Conservation (phyloP, 2,329 filamentous ascomycete genomes). For the Ambrosiella cleistominuta region DNA sequence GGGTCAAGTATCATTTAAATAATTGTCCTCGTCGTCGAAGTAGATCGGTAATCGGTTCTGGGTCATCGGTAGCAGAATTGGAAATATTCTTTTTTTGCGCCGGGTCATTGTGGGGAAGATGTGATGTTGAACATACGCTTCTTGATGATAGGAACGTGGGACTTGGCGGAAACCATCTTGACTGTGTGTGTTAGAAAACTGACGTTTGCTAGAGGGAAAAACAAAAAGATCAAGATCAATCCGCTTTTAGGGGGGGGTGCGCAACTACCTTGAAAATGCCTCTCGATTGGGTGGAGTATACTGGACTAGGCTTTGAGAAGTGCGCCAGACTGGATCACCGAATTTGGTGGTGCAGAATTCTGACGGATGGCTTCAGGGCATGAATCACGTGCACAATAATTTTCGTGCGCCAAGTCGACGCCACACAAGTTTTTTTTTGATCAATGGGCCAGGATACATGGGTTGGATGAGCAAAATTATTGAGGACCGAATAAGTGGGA, state of each 20-base stretch:
- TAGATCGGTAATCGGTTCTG: too few species aligned
- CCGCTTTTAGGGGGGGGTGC: constrained; percentile 12
- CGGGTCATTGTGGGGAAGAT: neutral
- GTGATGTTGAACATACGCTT: constrained; percentile 57
- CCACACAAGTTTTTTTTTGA: constrained; percentile 4
- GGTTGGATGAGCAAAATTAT: neutral
- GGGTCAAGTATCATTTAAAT: too few species aligned
- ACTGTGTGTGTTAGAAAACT: constrained; percentile 12
- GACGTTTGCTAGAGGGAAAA: constrained; percentile 1
- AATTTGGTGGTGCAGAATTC: constrained; percentile 21
- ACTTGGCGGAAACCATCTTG: constrained; percentile 97
- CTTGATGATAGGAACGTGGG: constrained; percentile 99
- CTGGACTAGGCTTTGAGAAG: constrained; percentile 17
- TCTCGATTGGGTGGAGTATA: constrained; percentile 21
- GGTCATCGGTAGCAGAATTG: neutral
- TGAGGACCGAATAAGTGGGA: constrained; percentile 3
- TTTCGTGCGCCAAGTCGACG: constrained; percentile 13
- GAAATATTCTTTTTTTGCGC: neutral
- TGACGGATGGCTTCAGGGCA: constrained; percentile 19
- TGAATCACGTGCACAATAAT: constrained; percentile 18
- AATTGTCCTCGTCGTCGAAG: too few species aligned
- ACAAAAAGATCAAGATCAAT: constrained; percentile 9
- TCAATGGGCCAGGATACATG: too few species aligned
- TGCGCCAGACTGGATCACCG: constrained; percentile 21
- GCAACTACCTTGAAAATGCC: constrained; percentile 26